These are phyloP conservation scores for Colletotrichum kahawae DNA, from an alignment of 2,329 filamentous ascomycete species.

Conservation along the genomic window DNA sequence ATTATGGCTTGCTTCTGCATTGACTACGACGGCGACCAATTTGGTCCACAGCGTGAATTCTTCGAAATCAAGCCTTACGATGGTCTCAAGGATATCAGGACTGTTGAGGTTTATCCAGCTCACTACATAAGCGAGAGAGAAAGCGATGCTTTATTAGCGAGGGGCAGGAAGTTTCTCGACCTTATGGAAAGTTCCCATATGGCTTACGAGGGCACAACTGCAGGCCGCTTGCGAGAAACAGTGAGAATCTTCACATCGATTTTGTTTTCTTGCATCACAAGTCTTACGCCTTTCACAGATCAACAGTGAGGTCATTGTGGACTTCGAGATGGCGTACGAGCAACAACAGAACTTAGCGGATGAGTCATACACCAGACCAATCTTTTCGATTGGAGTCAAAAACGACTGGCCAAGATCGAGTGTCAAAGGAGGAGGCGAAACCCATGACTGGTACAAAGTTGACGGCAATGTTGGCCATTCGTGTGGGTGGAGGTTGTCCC, in stretches of 20 bases:
- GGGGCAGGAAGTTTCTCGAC: constrained; percentile 26
- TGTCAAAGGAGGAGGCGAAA: background rate
- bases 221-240: constrained; percentile 26
- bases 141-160: background rate
- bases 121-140: background rate
- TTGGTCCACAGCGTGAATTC: constrained; percentile 22
- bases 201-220: constrained; percentile 31
- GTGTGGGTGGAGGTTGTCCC: background rate
- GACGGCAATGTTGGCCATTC: background rate
- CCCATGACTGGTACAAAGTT: background rate
- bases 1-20: constrained; percentile 27
- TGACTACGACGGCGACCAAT: constrained; percentile 28
- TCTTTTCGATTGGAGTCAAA: background rate
- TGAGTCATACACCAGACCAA: background rate
- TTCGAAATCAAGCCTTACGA: constrained; percentile 32
- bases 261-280: background rate
- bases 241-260: background rate
- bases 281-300: constrained; percentile 23
- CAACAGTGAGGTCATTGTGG: constrained; percentile 33
- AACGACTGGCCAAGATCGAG: background rate
- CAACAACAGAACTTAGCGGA: background rate
- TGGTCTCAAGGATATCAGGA: constrained; percentile 25
- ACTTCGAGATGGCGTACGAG: constrained; percentile 30
- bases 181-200: constrained; percentile 28
- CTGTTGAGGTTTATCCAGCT: constrained; percentile 18